phyloP scores from a whole-genome alignment of 2,329 filamentous ascomycete species.

The Lanzia echinophila region DNA sequence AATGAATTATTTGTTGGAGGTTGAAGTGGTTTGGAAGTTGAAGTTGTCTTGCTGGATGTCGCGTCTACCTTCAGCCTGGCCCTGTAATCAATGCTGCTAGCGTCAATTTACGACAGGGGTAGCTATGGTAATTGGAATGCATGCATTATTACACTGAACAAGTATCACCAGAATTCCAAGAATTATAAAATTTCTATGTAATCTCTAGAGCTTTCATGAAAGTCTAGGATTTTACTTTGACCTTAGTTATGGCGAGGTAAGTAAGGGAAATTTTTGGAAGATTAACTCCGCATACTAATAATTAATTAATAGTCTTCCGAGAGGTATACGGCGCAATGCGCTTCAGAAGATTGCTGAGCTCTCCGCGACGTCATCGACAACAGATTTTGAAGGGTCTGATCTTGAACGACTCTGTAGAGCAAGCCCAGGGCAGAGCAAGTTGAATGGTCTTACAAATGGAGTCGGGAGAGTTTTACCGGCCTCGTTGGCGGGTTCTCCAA shows the following conservation, averaged over 20 bases:
- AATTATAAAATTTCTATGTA: not conserved
- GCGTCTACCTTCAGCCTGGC: slow-evolving; percentile 24
- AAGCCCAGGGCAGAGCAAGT: slow-evolving; percentile 41
- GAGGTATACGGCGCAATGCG: slow-evolving; percentile 54
- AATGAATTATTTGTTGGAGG: slow-evolving; percentile 1
- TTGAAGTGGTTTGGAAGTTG: slow-evolving; percentile 8
- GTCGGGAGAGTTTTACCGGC: slow-evolving; percentile 34
- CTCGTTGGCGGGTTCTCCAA: slow-evolving; percentile 49
- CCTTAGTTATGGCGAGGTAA: slow-evolving; percentile 4
- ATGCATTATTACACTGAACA: not conserved
- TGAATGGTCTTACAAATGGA: slow-evolving; percentile 43
- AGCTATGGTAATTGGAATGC: no score
- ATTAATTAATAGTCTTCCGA: slow-evolving; percentile 30
- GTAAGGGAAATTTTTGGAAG: not conserved
- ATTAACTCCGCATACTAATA: not conserved
- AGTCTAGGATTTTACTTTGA: not conserved
- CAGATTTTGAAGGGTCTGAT: slow-evolving; percentile 55
- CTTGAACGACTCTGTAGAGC: slow-evolving; percentile 56
- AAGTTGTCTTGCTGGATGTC: slow-evolving; percentile 11
- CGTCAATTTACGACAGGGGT: slow-evolving; percentile 21
- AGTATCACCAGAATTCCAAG: not conserved
- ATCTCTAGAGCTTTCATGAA: not conserved
- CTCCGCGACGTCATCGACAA: slow-evolving; percentile 47
- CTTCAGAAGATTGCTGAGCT: slow-evolving; percentile 60
- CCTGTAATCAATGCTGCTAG: slow-evolving; percentile 2